Evolutionary conservation across 345 rosid species (phyloP), one percentile per base, ranked within the genome.

Genomic region (Camelina hispida): DNA sequence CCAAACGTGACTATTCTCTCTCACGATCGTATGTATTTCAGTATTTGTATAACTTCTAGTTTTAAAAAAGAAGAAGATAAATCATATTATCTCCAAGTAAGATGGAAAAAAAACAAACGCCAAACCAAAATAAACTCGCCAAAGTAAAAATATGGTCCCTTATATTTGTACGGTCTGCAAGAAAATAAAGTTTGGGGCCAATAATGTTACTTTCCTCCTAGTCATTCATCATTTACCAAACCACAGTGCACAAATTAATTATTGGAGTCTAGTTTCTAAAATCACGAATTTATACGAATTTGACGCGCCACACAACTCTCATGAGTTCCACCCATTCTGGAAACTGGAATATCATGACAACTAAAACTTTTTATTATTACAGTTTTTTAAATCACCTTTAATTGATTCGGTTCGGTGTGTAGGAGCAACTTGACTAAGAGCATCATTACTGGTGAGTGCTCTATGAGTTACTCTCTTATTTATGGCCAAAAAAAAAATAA

Each of bases 251-350:
- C 15, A 14, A 37, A 9, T 55, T 6, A 38, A 25, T 57, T 23
- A 48, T 17, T 66, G 60, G 51, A 65, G 52, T 74, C 30, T 55
- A 2, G 16, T 54, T 44, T 30, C 30, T 8, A 34, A 34, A 0
- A 10, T 42, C 20, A 20, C 7, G 18, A 65, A 9, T 38, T 38
- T 10, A 38, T 38, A 2, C 40, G 9, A 37, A 37, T 11, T 50
- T 48, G 20, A 35, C 30, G n/a, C 23, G 38, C 23, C 51, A 47
- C 50, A 53, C 63, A 28, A 28, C 30, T 28, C 69, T 63, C 55
- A 56, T 54, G 1, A 23, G 1, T 22, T 74, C 72, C 73, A 67
- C 25, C 13, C 37, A 67, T 57, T 58, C 15, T 40, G 47, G 78
- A 75, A 67, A 35, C 6, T 66, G 16, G 68, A 37, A 18, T 48